Conservation (phyloP, 768 basidiomycete genomes). For the Ramaria sp. region DNA sequence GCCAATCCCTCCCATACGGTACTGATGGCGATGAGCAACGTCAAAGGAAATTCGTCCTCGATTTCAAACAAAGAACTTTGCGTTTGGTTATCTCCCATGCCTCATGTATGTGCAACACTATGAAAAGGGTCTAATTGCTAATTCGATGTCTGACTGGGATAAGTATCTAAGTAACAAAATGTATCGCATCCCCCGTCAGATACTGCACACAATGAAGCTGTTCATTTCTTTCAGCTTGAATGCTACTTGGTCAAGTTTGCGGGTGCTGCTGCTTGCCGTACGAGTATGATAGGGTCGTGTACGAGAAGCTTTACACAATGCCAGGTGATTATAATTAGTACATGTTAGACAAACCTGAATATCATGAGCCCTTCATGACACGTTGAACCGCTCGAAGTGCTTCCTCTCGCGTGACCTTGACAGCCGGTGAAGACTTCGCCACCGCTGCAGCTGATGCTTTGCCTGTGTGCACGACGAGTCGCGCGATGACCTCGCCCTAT, state of each 20-base stretch:
- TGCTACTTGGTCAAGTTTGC: neutral
- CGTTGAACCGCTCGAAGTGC: neutral
- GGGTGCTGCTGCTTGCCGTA: neutral
- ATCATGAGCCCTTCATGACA: neutral
- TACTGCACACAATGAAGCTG: neutral
- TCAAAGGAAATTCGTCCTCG: neutral
- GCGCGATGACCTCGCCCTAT: conserved; percentile 76
- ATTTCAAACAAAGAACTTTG: neutral
- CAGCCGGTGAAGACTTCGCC: neutral
- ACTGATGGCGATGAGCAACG: conserved; percentile 28
- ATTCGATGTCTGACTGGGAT: neutral
- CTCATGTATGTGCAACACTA: neutral
- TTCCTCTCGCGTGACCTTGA: conserved; percentile 3
- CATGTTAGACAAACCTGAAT: too few relatives aligned
- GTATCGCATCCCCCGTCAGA: neutral
- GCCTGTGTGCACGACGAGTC: conserved; percentile 54
- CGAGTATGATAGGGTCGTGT: neutral
- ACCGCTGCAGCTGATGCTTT: neutral
- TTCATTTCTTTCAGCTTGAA: neutral
- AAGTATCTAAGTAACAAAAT: neutral
- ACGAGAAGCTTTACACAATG: neutral
- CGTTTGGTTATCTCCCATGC: neutral
- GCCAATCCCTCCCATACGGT: conserved; percentile 74
- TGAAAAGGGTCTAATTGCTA: neutral
- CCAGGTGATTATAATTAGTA: too few relatives aligned